Evolutionary conservation across 2,329 filamentous ascomycete genomes (phyloP), one percentile per base, ranked within the genome.

Genomic region (Colletotrichum plurivorum): DNA sequence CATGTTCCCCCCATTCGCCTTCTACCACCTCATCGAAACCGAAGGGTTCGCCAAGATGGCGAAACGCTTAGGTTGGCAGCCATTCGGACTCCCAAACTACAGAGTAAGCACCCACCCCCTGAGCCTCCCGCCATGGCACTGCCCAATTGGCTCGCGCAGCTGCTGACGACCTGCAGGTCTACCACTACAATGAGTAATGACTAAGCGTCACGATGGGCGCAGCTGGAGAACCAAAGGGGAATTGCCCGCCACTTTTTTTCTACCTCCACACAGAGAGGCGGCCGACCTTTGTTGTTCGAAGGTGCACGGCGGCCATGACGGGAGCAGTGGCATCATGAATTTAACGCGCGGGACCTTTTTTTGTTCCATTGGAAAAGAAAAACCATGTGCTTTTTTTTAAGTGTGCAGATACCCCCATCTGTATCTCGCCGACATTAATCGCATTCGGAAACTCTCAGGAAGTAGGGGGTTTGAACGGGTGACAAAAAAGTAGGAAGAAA

Each of bases 11-110:
- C 89, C 96, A 0, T 99, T 99, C 78, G 83, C 95, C 3, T 99
- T 99, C 78, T 98, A 98, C 78, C 93, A 99, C 80, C 86, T 99
- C 70, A 97, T 99, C 70, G 96, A 99, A 85, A 98, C 96, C 0
- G 96, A 99, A 78, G 96, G 96, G 0, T 99, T 99, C 77, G 95
- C 96, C 18, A 97, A 95, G 83, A 99, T 99, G 96, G 95, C 95
- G 13, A 92, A 89, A 79, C 87, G 96, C 73, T 81, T 99, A 76
- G 94, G 94, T 56, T 98, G 94, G 91, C 87, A 92, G 71, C 89
- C 93, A 67, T 94, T 88, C 74, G 96, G 96, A n/a, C 83, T 98
- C 76, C 96, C 96, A 49, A 97, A 98, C 83, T 99, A 99, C 83
- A 95, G 95, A 87, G 96, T 98, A 83, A 78, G 89, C 82, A 58